A percentile compares a stretch with the other conserved stretches of the same genome.
Evolutionary conservation across 495 filamentous ascomycete genomes (phyloP).

Genomic region (Aspergillus sparsus): DNA sequence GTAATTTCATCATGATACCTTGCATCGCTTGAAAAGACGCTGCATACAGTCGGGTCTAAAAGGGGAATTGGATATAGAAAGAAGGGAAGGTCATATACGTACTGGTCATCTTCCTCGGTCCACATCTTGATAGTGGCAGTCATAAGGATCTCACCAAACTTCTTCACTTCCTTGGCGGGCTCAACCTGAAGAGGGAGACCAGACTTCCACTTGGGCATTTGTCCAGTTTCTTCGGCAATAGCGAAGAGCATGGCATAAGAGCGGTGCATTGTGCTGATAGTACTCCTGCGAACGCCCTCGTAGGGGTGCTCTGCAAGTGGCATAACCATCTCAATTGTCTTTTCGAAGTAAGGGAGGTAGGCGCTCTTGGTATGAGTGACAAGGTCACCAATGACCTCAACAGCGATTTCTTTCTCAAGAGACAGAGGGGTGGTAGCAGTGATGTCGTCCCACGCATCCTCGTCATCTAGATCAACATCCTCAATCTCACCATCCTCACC

Average conservation of each 20-base stretch:
- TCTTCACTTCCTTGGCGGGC: constrained; percentile 72
- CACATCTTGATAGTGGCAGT: constrained; percentile 81
- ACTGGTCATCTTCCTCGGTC: constrained; percentile 91
- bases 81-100: constrained; percentile 42
- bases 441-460: constrained; percentile 83
- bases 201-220: constrained; percentile 81
- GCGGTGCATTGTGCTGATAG: constrained; percentile 87
- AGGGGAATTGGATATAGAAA: constrained; percentile 27
- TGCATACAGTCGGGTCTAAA: not conserved
- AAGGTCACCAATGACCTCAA: constrained; percentile 91
- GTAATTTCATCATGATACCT: constrained; percentile 71
- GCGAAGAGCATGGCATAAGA: constrained; percentile 90
- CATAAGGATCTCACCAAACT: constrained; percentile 85
- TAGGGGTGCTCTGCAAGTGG: constrained; percentile 83
- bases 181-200: constrained; percentile 81
- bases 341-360: constrained; percentile 86
- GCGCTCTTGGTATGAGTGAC: constrained; percentile 77
- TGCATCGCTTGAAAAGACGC: constrained; percentile 17
- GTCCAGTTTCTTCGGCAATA: constrained; percentile 76
- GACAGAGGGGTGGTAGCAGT: constrained; percentile 81
- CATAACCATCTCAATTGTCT: constrained; percentile 78
- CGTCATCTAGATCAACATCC: constrained; percentile 69
- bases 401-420: constrained; percentile 94
- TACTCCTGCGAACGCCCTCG: constrained; percentile 89
- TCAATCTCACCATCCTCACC: constrained; percentile 55